These are phyloP conservation scores for Mycena leptocephala DNA, from an alignment of 768 basidiomycete species.

Conservation along the genomic window DNA sequence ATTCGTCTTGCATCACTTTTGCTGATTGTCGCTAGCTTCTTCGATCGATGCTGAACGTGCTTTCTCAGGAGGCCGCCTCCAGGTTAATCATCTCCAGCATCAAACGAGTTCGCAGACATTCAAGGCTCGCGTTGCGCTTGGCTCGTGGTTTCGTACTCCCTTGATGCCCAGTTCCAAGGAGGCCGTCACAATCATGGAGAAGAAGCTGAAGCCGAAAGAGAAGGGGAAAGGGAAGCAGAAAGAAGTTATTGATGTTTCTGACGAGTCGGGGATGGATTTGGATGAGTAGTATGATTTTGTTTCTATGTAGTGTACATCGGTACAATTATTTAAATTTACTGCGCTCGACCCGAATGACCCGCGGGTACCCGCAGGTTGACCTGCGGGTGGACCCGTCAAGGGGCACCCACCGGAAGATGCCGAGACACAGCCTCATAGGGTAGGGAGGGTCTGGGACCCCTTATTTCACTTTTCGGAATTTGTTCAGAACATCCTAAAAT, in stretches of 20 bases:
- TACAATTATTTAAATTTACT: not conserved
- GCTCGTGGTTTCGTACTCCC: not conserved
- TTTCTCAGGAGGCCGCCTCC: not conserved
- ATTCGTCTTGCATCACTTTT: not conserved
- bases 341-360: not conserved
- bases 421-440: too few species aligned
- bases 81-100: not conserved
- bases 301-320: not conserved
- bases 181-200: not conserved
- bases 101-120: not conserved
- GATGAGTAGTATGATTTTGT: not conserved
- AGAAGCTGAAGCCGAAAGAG: not conserved
- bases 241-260: not conserved
- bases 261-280: not conserved
- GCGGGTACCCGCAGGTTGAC: conserved; percentile 7
- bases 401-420: too few species aligned
- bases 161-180: not conserved
- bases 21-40: not conserved
- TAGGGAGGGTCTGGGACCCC: too few species aligned
- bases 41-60: not conserved
- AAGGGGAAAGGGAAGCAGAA: not conserved
- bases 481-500: too few species aligned
- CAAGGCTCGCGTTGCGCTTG: not conserved
- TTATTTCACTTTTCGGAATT: too few species aligned
- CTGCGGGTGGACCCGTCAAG: not conserved